phyloP scores from a whole-genome alignment of 129 eudicot species.

The Lactuca saligna region DNA sequence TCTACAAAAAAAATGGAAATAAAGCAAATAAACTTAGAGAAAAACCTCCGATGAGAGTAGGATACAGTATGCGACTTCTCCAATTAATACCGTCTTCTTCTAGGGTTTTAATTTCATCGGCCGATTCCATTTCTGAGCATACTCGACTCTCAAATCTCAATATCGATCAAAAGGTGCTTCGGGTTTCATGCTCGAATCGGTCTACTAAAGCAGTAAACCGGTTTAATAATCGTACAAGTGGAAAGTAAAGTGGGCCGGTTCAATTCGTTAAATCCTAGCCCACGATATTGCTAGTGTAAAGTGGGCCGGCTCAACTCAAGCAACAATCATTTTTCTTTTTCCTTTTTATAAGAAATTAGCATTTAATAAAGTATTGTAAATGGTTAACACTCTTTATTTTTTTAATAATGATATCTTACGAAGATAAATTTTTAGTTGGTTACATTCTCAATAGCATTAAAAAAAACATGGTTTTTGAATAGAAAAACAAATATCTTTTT shows the following conservation, averaged over 20 bases:
- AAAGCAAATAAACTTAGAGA: background rate
- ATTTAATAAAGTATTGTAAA: too few species aligned
- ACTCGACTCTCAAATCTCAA: constrained; percentile 19
- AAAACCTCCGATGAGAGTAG: constrained; percentile 71
- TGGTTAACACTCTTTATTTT: too few species aligned
- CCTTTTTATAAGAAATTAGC: too few species aligned
- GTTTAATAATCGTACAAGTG: background rate
- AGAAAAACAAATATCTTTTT: too few species aligned
- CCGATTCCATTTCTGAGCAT: constrained; percentile 38
- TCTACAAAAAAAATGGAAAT: background rate
- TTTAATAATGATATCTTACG: too few species aligned
- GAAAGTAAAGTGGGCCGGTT: constrained; percentile 14
- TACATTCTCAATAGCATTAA: too few species aligned
- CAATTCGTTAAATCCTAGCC: background rate
- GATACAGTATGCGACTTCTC: constrained; percentile 55
- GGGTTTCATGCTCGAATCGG: constrained; percentile 21
- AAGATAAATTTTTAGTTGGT: too few species aligned
- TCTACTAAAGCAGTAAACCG: background rate
- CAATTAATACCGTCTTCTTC: constrained; percentile 42
- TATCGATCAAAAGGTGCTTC: constrained; percentile 1
- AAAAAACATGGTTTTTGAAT: too few species aligned
- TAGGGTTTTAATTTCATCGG: constrained; percentile 41
- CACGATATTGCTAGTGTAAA: background rate
- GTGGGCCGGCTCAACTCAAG: too few species aligned
- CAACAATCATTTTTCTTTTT: too few species aligned